Evolutionary conservation across 306 rosid species (phyloP).

Genomic region (Begonia fuchsioides): DNA sequence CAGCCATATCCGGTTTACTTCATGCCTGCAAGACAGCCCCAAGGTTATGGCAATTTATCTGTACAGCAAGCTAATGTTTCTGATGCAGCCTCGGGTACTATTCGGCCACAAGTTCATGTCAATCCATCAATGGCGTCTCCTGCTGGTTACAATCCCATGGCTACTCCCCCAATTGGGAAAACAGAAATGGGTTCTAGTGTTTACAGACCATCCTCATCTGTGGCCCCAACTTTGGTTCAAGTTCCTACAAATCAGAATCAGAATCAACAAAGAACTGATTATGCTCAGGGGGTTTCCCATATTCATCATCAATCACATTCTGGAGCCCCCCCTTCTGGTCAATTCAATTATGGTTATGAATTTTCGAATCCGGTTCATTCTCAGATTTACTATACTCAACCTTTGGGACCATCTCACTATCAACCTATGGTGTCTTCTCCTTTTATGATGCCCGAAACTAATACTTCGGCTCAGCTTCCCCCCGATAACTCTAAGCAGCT

Average conservation of each 20-base stretch:
- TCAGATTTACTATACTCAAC: slow-evolving; percentile 70
- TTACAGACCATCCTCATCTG: slow-evolving; percentile 53
- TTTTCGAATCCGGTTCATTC: slow-evolving; percentile 55
- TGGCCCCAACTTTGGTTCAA: slow-evolving; percentile 50
- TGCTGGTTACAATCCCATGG: slow-evolving; percentile 39
- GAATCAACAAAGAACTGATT: slow-evolving; percentile 34
- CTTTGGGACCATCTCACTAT: slow-evolving; percentile 70
- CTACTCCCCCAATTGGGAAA: slow-evolving; percentile 49
- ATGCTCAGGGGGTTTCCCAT: slow-evolving; percentile 37
- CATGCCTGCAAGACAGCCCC: slow-evolving; percentile 63
- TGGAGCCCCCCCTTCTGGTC: slow-evolving; percentile 33
- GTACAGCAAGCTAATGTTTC: slow-evolving; percentile 41
- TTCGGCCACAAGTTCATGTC: slow-evolving; percentile 28
- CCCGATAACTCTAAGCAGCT: slow-evolving; percentile 70
- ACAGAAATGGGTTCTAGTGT: slow-evolving; percentile 50
- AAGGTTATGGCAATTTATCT: slow-evolving; percentile 44
- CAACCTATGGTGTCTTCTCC: slow-evolving; percentile 50
- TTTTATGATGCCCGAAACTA: slow-evolving; percentile 25
- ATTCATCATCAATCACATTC: slow-evolving; percentile 83
- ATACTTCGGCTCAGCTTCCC: slow-evolving; percentile 51
- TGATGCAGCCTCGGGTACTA: slow-evolving; percentile 17
- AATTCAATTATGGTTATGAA: slow-evolving; percentile 46
- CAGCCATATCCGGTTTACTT: slow-evolving; percentile 71
- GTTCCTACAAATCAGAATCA: slow-evolving; percentile 62
- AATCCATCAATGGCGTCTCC: slow-evolving; percentile 16